A percentile compares a stretch with the other conserved stretches of the same genome.
Conservation (phyloP, 148 eudicot genomes). For the Mesembryanthemum crystallinum region DNA sequence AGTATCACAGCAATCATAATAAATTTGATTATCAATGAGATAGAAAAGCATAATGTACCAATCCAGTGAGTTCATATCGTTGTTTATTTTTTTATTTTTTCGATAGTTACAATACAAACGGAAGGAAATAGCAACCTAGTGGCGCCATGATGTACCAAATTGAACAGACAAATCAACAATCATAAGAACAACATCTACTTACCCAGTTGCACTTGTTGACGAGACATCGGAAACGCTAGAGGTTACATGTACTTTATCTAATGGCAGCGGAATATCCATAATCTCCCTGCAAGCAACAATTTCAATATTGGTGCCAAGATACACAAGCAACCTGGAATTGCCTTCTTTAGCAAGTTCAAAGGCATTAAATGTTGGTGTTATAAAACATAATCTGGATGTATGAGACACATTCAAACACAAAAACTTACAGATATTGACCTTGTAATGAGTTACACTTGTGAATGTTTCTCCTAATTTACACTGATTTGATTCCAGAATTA, state of each 20-base stretch:
- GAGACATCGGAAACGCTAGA: constrained; percentile 22
- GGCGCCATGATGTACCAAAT: not conserved
- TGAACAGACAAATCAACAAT: not conserved
- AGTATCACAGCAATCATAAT: not conserved
- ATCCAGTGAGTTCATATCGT: not conserved
- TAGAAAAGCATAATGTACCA: not conserved
- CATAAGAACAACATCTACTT: constrained; percentile 10
- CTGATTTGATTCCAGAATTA: too few species aligned
- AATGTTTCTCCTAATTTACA: too few species aligned
- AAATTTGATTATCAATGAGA: not conserved
- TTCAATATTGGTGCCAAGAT: not conserved
- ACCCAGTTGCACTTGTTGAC: constrained; percentile 25
- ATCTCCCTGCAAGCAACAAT: constrained; percentile 6
- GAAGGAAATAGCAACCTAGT: not conserved
- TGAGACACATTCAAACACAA: too few species aligned
- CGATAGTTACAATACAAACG: not conserved
- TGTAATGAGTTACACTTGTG: too few species aligned
- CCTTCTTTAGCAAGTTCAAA: too few species aligned
- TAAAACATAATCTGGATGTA: too few species aligned
- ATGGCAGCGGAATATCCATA: constrained; percentile 40
- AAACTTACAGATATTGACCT: too few species aligned
- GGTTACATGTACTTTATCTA: constrained; percentile 39
- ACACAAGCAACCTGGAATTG: not conserved
- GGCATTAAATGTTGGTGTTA: too few species aligned
- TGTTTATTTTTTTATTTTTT: too few species aligned